Base-by-base conservation (phyloP, 2,329 filamentous ascomycete genomes). In the Lecanicillium sp. region DNA sequence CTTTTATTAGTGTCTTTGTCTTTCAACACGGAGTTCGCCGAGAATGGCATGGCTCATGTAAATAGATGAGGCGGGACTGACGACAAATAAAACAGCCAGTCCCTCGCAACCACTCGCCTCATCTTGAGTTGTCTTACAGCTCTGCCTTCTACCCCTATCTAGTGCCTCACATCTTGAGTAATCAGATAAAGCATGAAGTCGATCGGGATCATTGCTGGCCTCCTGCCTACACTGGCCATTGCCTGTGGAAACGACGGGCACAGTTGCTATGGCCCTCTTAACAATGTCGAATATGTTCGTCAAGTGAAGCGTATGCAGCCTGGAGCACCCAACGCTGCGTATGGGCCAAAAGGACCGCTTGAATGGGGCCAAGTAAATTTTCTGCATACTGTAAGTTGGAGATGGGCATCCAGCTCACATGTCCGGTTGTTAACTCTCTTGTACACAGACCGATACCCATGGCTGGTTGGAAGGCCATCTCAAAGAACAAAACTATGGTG, bases 351-450 rank as follows among this genome's bases (percentile, higher is more conserved):
- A 25, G 57, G 53, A 4, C 55, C 59, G 31, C 58, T 79, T 7
- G 71, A 75, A 62, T 80, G 76, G 77, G 76, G 76, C 3, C 72
- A 80, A 52, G 55, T 80, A 48, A 80, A 80, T 48, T 75, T 74
- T 40, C 43, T 80, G 17, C 76, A 79, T 47, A 80, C 74, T 2
- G 62, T 65, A 48, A 27, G 29, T 29, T 14, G 19, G 12, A 4
- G 14, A 20, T 19, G 12, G 17, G 29, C 13, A 7, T 19, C n/a
- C 28, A 29, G 15, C 37, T 32, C 19, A 22, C 18, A 16, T 8
- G 4, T 11, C 14, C 14, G n/a, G n/a, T n/a, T n/a, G n/a, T n/a
- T n/a, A n/a, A n/a, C n/a, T n/a, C n/a, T n/a, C n/a, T n/a, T n/a
- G n/a, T n/a, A n/a, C n/a, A n/a, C 14, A 63, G 62, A 78, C 73